Evolutionary conservation across 352 stramenopile genomes (phyloP).

Genomic region (Globisporangium nagaii): DNA sequence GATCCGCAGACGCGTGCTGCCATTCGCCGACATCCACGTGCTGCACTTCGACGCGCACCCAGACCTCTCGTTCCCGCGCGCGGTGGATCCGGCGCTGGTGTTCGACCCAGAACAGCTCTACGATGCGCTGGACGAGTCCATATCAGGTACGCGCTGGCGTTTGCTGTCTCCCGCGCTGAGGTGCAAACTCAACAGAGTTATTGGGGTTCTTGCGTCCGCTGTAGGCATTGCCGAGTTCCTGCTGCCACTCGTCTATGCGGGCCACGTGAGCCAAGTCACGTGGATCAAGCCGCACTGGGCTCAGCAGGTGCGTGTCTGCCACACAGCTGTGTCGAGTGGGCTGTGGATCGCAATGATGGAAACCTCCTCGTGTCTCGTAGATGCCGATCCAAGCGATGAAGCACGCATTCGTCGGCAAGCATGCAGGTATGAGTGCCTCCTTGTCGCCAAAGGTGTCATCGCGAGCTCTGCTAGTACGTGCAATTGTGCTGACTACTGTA

Average conservation of each 20-base stretch:
- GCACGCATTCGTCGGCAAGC: conserved; percentile 13
- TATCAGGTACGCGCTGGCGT: conserved; percentile 18
- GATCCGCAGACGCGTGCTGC: conserved; percentile 61
- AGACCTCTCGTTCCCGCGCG: conserved; percentile 70
- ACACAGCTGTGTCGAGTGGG: too few relatives aligned
- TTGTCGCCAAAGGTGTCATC: background rate
- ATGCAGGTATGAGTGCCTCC: conserved; percentile 1
- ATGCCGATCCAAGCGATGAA: conserved; percentile 1
- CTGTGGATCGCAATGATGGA: background rate
- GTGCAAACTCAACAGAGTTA: background rate
- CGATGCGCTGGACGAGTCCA: conserved; percentile 56
- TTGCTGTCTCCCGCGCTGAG: background rate
- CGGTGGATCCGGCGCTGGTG: conserved; percentile 33
- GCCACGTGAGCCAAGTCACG: conserved; percentile 65
- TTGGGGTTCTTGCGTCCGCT: background rate
- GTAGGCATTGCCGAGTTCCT: conserved; percentile 85
- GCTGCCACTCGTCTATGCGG: conserved; percentile 69
- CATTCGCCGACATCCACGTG: conserved; percentile 60
- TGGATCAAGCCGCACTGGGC: conserved; percentile 86
- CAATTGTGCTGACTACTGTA: background rate
- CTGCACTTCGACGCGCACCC: conserved; percentile 86
- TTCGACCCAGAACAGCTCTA: conserved; percentile 74
- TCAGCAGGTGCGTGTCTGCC: conserved; percentile 34
- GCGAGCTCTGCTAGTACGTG: background rate
- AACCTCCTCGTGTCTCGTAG: background rate